A percentile compares a stretch with the other conserved stretches of the same genome.
Conservation (phyloP, 1,284 basidiomycete genomes). For the Boletus holoroseus region DNA sequence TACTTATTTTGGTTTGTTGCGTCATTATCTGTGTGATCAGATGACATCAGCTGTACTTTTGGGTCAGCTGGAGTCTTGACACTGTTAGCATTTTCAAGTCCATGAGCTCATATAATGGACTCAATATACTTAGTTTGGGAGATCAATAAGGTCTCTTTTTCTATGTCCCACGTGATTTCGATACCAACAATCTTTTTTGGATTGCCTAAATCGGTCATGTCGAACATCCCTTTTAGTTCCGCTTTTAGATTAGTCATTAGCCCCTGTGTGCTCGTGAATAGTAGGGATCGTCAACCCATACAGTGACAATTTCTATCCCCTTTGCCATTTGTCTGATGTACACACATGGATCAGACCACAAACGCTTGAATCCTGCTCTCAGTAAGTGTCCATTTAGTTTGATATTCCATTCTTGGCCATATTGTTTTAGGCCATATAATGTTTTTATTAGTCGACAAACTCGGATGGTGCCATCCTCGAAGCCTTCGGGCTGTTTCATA, state of each 20-base stretch:
- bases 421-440: constrained; percentile 31
- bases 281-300: neutral
- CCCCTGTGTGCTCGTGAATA: neutral
- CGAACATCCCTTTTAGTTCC: neutral
- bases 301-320: neutral
- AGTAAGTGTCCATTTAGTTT: neutral
- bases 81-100: neutral
- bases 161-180: accelerated
- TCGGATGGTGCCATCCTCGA: constrained; percentile 25
- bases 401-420: constrained; percentile 23
- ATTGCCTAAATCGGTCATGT: neutral
- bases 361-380: neutral
- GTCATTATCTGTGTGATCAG: too few relatives aligned
- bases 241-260: neutral
- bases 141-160: neutral
- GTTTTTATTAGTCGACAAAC: too few relatives aligned
- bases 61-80: neutral
- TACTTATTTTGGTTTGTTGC: neutral
- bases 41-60: neutral
- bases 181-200: neutral
- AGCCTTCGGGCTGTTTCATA: constrained; percentile 36
- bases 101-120: neutral
- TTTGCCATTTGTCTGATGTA: neutral
- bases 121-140: neutral
- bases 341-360: neutral